These are phyloP conservation scores for Adansonia rubrostipa DNA, from an alignment of 441 rosid species.

Conservation along the genomic window DNA sequence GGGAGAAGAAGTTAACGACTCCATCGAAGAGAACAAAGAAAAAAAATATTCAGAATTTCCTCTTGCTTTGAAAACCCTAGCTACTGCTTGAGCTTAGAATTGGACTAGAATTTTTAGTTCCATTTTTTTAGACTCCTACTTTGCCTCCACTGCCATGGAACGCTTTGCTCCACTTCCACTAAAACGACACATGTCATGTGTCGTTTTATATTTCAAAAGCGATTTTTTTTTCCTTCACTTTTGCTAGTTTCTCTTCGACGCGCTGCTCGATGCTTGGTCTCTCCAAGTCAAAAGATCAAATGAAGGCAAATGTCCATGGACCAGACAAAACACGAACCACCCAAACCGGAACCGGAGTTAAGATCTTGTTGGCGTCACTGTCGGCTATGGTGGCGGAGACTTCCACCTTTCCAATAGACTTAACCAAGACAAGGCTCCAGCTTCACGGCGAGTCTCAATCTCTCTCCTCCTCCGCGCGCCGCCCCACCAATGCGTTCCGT, in stretches of 20 bases:
- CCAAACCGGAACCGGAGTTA: constrained; percentile 35
- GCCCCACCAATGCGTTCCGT: constrained; percentile 56
- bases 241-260: neutral
- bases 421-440: constrained; percentile 86
- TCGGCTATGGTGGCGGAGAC: constrained; percentile 92
- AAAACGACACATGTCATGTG: constrained; percentile 16
- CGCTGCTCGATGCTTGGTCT: neutral
- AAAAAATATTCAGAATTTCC: neutral
- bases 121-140: neutral
- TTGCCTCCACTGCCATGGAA: constrained; percentile 34
- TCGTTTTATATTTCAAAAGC: constrained; percentile 13
- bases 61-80: constrained; percentile 32
- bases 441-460: constrained; percentile 57
- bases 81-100: constrained; percentile 4
- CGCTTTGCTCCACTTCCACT: constrained; percentile 2
- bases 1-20: constrained; percentile 40
- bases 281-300: neutral
- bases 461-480: constrained; percentile 29
- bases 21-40: constrained; percentile 44
- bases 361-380: constrained; percentile 61
- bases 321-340: constrained; percentile 20
- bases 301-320: constrained; percentile 7
- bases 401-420: constrained; percentile 78
- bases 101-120: neutral
- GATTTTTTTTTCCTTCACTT: neutral